Percentiles rank a stretch among this genome's conserved stretches.
Evolutionary conservation across 179 eudicot genomes (phyloP).

Genomic region (Nepenthes alata): DNA sequence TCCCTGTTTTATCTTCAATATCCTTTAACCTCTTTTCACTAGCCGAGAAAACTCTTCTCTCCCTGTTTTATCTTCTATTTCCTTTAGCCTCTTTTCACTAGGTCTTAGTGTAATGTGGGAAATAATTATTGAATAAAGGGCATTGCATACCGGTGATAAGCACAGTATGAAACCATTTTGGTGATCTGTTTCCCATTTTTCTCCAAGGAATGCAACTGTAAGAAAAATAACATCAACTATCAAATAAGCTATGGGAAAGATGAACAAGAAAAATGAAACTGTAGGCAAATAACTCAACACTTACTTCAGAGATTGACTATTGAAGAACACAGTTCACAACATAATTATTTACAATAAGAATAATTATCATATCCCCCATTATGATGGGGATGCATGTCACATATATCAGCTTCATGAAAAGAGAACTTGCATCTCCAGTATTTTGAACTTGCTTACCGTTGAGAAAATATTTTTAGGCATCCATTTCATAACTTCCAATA

Average conservation of each 20-base stretch:
- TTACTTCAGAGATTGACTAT: too few relatives aligned
- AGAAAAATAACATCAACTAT: not conserved
- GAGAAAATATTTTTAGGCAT: too few relatives aligned
- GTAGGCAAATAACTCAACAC: not conserved
- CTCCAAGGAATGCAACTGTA: constrained; percentile 85
- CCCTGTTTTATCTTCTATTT: not conserved
- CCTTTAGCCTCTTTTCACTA: too few relatives aligned
- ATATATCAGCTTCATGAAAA: too few relatives aligned
- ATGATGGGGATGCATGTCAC: too few relatives aligned
- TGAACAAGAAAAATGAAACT: not conserved
- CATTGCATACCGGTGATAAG: constrained; percentile 69
- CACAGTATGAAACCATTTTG: constrained; percentile 89
- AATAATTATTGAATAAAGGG: not conserved
- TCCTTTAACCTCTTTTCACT: too few relatives aligned
- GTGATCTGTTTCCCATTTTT: constrained; percentile 87
- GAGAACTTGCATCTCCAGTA: not conserved
- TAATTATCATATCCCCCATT: too few relatives aligned
- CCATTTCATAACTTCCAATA: too few relatives aligned
- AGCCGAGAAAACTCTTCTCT: too few relatives aligned
- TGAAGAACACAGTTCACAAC: not conserved
- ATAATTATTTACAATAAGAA: too few relatives aligned
- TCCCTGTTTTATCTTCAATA: too few relatives aligned
- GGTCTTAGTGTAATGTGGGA: not conserved
- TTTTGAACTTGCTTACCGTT: not conserved
- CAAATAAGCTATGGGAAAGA: not conserved